These are phyloP conservation scores for Pseudoneurospora amorphoporcata DNA, from an alignment of 495 filamentous ascomycete genomes.

Conservation along the genomic window DNA sequence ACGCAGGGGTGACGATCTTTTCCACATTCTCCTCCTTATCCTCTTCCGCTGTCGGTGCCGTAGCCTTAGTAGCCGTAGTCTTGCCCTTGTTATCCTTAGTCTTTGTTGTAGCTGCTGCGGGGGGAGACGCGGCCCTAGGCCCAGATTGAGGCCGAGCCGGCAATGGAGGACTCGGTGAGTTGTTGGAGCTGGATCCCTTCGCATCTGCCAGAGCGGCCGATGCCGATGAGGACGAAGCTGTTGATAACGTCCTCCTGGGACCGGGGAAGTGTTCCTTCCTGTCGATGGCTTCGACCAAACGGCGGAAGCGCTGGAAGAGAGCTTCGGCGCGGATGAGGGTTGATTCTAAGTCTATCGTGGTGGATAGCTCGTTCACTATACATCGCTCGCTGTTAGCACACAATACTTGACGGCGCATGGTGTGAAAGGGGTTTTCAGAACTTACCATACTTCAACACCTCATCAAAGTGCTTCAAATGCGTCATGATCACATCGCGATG, in stretches of 20 bases:
- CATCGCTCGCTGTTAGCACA: background rate
- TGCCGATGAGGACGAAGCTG: slow-evolving; percentile 10
- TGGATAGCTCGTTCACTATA: slow-evolving; percentile 84
- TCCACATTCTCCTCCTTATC: slow-evolving; percentile 25
- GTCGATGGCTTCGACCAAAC: slow-evolving; percentile 79
- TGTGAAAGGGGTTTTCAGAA: slow-evolving; percentile 3
- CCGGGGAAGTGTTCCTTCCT: slow-evolving; percentile 72
- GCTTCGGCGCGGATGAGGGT: slow-evolving; percentile 80
- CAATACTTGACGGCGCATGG: background rate
- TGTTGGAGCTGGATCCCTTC: background rate
- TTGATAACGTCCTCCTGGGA: slow-evolving; percentile 30
- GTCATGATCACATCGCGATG: slow-evolving; percentile 90
- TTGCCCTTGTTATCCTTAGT: slow-evolving; percentile 7
- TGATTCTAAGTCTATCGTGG: slow-evolving; percentile 78
- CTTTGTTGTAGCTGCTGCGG: background rate
- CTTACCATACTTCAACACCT: slow-evolving; percentile 91
- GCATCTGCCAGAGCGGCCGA: background rate
- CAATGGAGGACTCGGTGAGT: slow-evolving; percentile 2
- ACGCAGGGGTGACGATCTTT: slow-evolving; percentile 70
- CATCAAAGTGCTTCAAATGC: slow-evolving; percentile 90
- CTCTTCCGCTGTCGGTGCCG: slow-evolving; percentile 14
- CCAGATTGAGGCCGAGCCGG: background rate
- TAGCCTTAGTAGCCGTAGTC: slow-evolving; percentile 1
- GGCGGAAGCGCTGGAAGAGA: slow-evolving; percentile 78
- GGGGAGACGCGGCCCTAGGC: background rate